Evolutionary conservation across 2,329 filamentous ascomycete species (phyloP).

Genomic region (Epichloe scottii): DNA sequence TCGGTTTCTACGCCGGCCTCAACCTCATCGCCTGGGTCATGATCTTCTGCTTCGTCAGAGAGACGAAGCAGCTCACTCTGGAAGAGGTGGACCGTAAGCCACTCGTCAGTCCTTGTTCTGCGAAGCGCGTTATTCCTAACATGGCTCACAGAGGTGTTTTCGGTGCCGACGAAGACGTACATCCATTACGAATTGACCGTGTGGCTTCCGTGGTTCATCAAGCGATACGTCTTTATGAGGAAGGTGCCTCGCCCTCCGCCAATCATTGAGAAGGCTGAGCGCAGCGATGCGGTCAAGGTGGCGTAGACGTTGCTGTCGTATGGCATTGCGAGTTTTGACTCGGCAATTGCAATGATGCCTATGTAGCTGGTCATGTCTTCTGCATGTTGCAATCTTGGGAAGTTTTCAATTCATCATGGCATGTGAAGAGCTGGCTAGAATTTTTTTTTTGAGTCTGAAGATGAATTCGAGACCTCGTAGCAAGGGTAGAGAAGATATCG

Average conservation of each 20-base stretch:
- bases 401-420: no score
- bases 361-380: no score
- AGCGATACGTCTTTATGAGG: slow-evolving; percentile 22
- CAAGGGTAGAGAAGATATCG: no score
- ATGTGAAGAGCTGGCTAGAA: fast-evolving
- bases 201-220: slow-evolving; percentile 25
- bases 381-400: no score
- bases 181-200: slow-evolving; percentile 20
- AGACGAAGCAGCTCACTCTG: slow-evolving; percentile 35
- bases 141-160: slow-evolving; percentile 17
- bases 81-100: slow-evolving; percentile 24
- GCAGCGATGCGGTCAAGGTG: slow-evolving; percentile 4
- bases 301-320: not conserved
- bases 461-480: no score
- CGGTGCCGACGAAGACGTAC: slow-evolving; percentile 19
- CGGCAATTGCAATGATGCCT: no score
- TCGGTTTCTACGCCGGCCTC: slow-evolving; percentile 31
- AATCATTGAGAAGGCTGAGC: slow-evolving; percentile 12
- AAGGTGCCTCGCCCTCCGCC: slow-evolving; percentile 21
- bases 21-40: slow-evolving; percentile 31
- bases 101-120: not conserved
- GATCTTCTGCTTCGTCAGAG: slow-evolving; percentile 35
- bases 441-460: no score
- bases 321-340: no score
- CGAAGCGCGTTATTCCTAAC: not conserved